Conservation (phyloP, 1,284 basidiomycete species). For the Tilletia horrida region DNA sequence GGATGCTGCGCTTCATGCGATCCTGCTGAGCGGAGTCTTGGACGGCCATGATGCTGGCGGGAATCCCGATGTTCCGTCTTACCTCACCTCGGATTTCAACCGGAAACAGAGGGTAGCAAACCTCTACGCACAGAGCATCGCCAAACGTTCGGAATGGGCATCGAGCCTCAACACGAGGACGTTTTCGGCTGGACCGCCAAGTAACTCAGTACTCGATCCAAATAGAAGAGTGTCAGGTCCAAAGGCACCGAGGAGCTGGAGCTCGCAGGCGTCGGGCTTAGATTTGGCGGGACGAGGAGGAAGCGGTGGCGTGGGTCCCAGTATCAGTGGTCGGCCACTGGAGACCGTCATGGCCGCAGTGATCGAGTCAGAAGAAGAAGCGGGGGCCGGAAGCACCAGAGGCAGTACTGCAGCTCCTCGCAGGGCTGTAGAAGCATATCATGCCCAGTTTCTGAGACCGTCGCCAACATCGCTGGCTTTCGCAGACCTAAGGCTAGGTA, state of each 20-base stretch:
- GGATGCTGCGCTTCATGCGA: constrained; percentile 7
- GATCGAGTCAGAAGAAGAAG: neutral
- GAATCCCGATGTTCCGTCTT: neutral
- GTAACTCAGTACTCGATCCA: neutral
- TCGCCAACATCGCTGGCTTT: neutral
- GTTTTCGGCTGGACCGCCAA: neutral
- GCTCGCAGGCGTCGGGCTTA: neutral
- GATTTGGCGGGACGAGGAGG: neutral
- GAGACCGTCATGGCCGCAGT: constrained; percentile 9
- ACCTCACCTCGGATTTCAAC: neutral
- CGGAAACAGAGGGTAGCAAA: constrained; percentile 1
- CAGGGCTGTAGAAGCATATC: neutral
- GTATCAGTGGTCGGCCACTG: neutral
- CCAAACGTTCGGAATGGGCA: constrained; percentile 5
- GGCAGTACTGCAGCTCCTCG: neutral
- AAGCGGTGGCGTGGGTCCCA: neutral
- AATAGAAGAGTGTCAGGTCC: neutral
- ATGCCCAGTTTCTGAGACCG: constrained; percentile 9
- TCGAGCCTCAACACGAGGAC: constrained; percentile 6
- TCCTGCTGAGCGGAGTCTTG: neutral
- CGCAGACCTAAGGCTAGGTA: constrained; percentile 1
- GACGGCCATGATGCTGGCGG: neutral
- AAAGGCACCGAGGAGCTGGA: constrained; percentile 7
- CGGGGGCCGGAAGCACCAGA: neutral
- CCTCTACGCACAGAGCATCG: constrained; percentile 7